phyloP scores from a whole-genome alignment of 495 filamentous ascomycete genomes.

The Glonium stellatum region DNA sequence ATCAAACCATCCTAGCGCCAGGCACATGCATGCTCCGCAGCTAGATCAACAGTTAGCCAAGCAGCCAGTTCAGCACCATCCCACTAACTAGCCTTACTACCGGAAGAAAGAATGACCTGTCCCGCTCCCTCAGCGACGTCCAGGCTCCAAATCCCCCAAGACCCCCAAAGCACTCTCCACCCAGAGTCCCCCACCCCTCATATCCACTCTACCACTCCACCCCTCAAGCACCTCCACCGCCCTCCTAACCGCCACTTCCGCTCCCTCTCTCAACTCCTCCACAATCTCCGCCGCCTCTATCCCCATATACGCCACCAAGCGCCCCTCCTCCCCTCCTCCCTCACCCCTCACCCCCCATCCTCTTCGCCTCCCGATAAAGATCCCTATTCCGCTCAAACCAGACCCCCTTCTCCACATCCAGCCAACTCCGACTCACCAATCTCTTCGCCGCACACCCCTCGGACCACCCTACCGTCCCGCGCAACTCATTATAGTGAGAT shows the following conservation, averaged over 20 bases:
- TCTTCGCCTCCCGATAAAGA: constrained; percentile 46
- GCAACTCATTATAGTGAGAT: too few relatives aligned
- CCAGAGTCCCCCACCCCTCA: background rate
- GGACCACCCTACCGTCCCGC: constrained; percentile 65
- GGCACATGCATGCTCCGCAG: too few relatives aligned
- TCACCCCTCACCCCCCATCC: constrained; percentile 41
- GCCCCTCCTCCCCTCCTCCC: constrained; percentile 43
- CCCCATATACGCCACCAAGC: constrained; percentile 63
- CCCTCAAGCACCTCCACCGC: background rate
- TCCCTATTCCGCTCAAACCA: constrained; percentile 51
- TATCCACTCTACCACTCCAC: background rate
- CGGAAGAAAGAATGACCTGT: too few relatives aligned
- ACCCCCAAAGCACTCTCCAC: too few relatives aligned
- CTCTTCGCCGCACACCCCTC: constrained; percentile 54
- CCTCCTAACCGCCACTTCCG: background rate
- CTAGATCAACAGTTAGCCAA: too few relatives aligned
- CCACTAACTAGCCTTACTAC: too few relatives aligned
- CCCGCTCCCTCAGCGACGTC: too few relatives aligned
- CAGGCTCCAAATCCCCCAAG: too few relatives aligned
- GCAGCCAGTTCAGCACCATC: too few relatives aligned
- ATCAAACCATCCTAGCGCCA: too few relatives aligned
- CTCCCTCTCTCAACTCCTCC: constrained; percentile 27
- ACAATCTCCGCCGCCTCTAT: constrained; percentile 43
- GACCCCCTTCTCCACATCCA: constrained; percentile 49
- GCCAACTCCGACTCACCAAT: constrained; percentile 54